Evolutionary conservation across 1,284 basidiomycete species (phyloP), one percentile per base, ranked within the genome.

Genomic region (Pascua sp.): DNA sequence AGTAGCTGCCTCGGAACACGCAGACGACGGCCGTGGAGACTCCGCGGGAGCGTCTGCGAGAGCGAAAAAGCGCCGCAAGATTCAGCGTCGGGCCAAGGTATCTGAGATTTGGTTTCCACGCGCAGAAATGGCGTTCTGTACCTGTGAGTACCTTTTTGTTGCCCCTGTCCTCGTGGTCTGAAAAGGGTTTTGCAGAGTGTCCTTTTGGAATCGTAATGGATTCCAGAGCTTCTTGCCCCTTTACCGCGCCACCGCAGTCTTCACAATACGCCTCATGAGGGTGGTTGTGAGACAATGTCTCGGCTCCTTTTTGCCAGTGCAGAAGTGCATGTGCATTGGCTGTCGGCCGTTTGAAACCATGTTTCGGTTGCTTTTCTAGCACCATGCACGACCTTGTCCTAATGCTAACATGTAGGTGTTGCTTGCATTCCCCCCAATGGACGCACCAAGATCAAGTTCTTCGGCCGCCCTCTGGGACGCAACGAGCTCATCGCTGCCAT

Each of bases 401-500:
- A 3, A 32, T 32, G 24, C 24, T 32, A 32, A 32, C 24, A 7
- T 32, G 24, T 32, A 67, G 65, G 65, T 40, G 61, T 68, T 15
- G 56, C 64, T 8, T 56, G 51, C 36, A 65, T 68, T 15, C 67
- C 67, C 10, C 64, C 67, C 24, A 64, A 63, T 24, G 67, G 63
- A 32, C 54, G 64, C 17, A 63, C 63, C 5, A 81, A 81, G 64
- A 71, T 81, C 53, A 66, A 79, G 47, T 78, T 81, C 49, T 70
- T 78, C 55, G 77, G 77, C 44, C 80, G 80, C 63, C 72, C 80
- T 1, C 79, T 78, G 49, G 80, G 80, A 0, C 75, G 80, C n/a
- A 81, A 81, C 66, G 80, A 81, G 65, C 74, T 81, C 46, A 81
- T 81, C 61, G 79, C 77, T 32, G 74, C 79, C 58, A 80, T 81